These are phyloP conservation scores for Dipteronia sinensis DNA, from an alignment of 345 rosid genomes.

Conservation along the genomic window DNA sequence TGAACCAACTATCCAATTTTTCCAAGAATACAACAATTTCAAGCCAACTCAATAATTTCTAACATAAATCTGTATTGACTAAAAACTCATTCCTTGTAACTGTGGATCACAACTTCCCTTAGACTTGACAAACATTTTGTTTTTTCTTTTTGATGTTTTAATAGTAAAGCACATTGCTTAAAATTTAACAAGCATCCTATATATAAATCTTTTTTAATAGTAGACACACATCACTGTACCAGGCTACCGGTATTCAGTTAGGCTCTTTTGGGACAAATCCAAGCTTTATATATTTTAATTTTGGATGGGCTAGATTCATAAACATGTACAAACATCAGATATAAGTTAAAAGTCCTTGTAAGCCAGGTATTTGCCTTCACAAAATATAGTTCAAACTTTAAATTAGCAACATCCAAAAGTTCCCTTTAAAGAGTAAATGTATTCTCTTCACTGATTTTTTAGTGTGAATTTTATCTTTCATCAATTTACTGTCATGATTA, in stretches of 20 bases:
- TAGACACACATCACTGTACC: not conserved
- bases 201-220: not conserved
- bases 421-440: not conserved
- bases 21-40: not conserved
- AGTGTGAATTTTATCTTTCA: constrained; percentile 3
- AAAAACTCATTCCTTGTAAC: not conserved
- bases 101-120: not conserved
- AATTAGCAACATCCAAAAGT: not conserved
- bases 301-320: not conserved
- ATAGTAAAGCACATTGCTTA: not conserved
- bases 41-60: not conserved
- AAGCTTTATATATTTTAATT: too few species aligned
- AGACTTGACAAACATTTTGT: not conserved
- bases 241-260: not conserved
- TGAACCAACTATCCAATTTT: not conserved
- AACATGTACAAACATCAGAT: not conserved
- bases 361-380: not conserved
- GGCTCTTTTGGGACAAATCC: not conserved
- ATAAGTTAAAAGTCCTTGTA: not conserved
- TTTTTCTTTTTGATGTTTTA: not conserved
- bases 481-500: not conserved
- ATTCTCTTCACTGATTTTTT: not conserved
- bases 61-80: not conserved
- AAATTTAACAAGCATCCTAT: not conserved
- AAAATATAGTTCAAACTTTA: not conserved